phyloP scores from a whole-genome alignment of 129 eudicot genomes.

The Chrysanthemum makinoi region DNA sequence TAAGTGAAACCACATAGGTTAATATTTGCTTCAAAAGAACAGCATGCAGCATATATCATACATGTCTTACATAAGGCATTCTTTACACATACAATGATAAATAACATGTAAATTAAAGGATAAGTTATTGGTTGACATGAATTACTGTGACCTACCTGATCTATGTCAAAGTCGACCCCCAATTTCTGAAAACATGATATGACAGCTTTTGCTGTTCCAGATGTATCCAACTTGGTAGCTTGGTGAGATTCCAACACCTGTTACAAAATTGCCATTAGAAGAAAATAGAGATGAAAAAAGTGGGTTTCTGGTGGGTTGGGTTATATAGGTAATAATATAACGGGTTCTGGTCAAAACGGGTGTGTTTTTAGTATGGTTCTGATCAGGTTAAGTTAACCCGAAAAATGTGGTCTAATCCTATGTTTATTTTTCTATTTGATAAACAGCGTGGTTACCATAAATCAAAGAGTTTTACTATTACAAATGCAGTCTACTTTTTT shows the following conservation, averaged over 20 bases:
- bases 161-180: constrained; percentile 69
- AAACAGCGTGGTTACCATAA: background rate
- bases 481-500: too few species aligned
- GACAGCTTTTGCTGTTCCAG: constrained; percentile 96
- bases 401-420: background rate
- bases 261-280: background rate
- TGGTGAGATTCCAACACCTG: constrained; percentile 96
- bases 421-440: background rate
- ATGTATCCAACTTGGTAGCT: constrained; percentile 71
- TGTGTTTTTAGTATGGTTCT: background rate
- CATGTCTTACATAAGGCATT: background rate
- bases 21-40: background rate
- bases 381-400: background rate
- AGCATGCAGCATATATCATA: background rate
- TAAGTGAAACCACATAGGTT: background rate
- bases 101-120: background rate
- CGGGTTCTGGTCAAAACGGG: background rate
- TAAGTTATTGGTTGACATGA: background rate
- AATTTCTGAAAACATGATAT: constrained; percentile 89
- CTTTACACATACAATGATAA: background rate
- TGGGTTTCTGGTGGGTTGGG: background rate
- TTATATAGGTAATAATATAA: background rate
- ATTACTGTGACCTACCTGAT: constrained; percentile 43
- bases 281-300: background rate
- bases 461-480: too few species aligned